Evolutionary conservation across 2,329 filamentous ascomycete species (phyloP), one percentile per base, ranked within the genome.

Genomic region (Tolypocladium amazonense): DNA sequence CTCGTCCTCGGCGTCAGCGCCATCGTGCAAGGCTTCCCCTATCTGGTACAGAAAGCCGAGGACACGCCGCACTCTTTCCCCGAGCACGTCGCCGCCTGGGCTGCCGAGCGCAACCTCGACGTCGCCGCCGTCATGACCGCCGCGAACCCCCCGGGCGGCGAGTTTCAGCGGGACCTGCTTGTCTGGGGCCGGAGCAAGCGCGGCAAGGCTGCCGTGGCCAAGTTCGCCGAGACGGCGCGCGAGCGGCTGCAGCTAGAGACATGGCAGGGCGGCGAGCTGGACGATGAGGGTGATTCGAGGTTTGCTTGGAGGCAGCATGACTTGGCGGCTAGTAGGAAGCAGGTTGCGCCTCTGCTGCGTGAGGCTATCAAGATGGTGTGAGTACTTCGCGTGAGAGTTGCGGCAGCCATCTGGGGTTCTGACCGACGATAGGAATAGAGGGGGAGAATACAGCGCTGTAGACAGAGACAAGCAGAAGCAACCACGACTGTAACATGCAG

Each of bases 61-160:
- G 50, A 5, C n/a, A 73, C 76, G 2, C 70, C 76, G 7, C 67
- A 67, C 1, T 70, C 70, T 0, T 77, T 92, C 7, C 67, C 83
- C 0, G 62, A 70, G 0, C 78, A 76, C 12, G 65, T 90, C 1
- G 69, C 71, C 18, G 64, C 67, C 0, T 91, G 86, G 75, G 77
- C 80, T 0, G 66, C 72, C n/a, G 82, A 86, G 68, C 78, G 81
- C 59, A 64, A 73, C 0, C 70, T 92, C n/a, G 84, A 87, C 59
- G 68, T 92, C 12, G 82, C 81, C 11, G 79, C 78, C 12, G 75
- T 92, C 59, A 89, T 92, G 86, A 90, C 89, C 1, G 83, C 83
- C n/a, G 84, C 78, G 30, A 53, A 12, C 25, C 76, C 79, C 27
- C 75, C 78, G 0, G 73, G 73, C 0, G 83, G 81, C 0, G 68